phyloP scores from a whole-genome alignment of 2,329 filamentous ascomycete genomes.

The Setomelanomma holmii region DNA sequence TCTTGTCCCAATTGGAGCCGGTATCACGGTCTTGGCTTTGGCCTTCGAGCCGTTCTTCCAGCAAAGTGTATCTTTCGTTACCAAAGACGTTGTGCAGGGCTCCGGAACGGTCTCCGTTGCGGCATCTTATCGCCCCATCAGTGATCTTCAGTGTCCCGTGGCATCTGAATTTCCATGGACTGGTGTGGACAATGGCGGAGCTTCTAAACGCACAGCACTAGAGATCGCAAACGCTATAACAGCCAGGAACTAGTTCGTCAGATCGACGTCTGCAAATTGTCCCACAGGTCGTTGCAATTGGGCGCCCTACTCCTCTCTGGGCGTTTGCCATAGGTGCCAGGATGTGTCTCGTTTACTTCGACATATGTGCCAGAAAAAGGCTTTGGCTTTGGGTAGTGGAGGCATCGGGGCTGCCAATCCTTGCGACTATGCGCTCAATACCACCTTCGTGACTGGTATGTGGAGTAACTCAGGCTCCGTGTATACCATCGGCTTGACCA shows the following conservation, averaged over 20 bases:
- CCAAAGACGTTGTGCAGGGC: neutral
- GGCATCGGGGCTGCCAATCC: neutral
- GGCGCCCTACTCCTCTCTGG: conserved; percentile 20
- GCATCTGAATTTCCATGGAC: neutral
- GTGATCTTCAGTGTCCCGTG: neutral
- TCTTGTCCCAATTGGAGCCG: conserved; percentile 18
- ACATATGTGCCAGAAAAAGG: conserved; percentile 14
- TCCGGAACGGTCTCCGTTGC: neutral
- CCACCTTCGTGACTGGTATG: conserved; percentile 11
- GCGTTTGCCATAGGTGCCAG: conserved; percentile 22
- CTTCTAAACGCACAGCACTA: neutral
- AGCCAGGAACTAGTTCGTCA: neutral
- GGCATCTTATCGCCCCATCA: neutral
- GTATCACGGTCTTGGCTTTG: conserved; percentile 17
- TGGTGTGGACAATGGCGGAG: neutral
- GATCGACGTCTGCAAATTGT: conserved; percentile 12
- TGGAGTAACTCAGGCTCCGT: neutral
- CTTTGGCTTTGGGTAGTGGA: neutral
- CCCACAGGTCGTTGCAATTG: conserved; percentile 22
- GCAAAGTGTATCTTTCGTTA: conserved; percentile 19
- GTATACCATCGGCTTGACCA: conserved; percentile 1
- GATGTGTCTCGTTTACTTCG: conserved; percentile 14
- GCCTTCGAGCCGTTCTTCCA: conserved; percentile 30
- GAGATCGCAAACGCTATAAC: conserved; percentile 3
- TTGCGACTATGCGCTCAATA: conserved; percentile 20